Conservation (phyloP, 805 yeast genomes). For the Ogataea trehaloabstinens region DNA sequence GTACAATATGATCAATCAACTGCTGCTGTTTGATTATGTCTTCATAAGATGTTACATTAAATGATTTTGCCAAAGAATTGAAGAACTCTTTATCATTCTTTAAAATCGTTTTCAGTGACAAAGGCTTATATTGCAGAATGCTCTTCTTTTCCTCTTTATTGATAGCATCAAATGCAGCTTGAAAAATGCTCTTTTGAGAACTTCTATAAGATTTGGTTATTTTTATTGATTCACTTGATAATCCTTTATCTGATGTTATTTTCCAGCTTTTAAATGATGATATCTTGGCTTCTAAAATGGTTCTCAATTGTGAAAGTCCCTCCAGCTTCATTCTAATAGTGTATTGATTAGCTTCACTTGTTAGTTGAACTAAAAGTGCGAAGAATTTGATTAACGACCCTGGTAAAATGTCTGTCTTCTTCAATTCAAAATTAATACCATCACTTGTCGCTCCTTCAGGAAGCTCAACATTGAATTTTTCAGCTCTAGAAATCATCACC, state of each 20-base stretch:
- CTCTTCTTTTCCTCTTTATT: constrained; percentile 44
- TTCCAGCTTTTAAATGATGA: constrained; percentile 37
- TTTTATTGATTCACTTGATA: constrained; percentile 26
- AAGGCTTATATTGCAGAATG: constrained; percentile 44
- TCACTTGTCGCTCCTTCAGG: constrained; percentile 37
- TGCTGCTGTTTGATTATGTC: constrained; percentile 45
- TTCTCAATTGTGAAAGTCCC: constrained; percentile 54
- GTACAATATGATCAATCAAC: constrained; percentile 57
- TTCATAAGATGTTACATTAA: constrained; percentile 57
- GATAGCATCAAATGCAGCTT: constrained; percentile 42
- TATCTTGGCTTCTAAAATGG: constrained; percentile 52
- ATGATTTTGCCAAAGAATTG: constrained; percentile 49
- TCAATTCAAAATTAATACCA: constrained; percentile 41
- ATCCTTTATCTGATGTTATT: constrained; percentile 14
- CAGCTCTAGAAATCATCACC: constrained; percentile 20
- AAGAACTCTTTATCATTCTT: constrained; percentile 39
- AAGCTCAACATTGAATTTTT: constrained; percentile 39
- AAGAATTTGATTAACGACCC: constrained; percentile 49
- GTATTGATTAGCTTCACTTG: constrained; percentile 42
- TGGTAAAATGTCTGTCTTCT: constrained; percentile 29
- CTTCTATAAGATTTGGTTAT: constrained; percentile 45
- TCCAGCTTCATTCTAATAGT: constrained; percentile 58
- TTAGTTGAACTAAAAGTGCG: constrained; percentile 48
- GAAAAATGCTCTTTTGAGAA: constrained; percentile 49
- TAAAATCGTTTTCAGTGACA: constrained; percentile 50